Evolutionary conservation across 2,329 filamentous ascomycete genomes (phyloP).

Genomic region (Diaporthe ampelina): DNA sequence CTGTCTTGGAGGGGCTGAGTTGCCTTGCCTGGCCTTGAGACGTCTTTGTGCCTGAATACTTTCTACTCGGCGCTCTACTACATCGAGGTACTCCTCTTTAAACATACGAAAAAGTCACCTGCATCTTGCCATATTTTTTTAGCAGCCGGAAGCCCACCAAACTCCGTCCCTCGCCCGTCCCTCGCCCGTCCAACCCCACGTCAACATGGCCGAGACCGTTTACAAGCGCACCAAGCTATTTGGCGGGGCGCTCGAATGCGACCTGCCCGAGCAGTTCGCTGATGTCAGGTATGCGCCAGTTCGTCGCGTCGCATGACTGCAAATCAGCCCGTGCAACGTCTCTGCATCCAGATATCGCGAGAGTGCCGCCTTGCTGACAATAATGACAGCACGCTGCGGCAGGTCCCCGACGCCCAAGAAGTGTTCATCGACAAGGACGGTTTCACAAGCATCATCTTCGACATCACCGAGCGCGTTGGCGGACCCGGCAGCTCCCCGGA

Average conservation of each 20-base stretch:
- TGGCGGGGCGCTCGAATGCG: conserved; percentile 78
- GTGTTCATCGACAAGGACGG: conserved; percentile 88
- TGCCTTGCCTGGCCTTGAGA: conserved; percentile 12
- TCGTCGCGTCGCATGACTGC: conserved; percentile 1
- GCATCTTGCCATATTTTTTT: neutral
- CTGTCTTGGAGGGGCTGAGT: conserved; percentile 36
- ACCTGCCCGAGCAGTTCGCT: conserved; percentile 76
- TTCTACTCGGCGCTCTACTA: neutral
- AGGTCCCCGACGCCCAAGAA: conserved; percentile 91
- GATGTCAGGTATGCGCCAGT: conserved; percentile 76
- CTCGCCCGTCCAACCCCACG: neutral
- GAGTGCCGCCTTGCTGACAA: conserved; percentile 3
- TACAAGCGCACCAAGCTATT: conserved; percentile 75
- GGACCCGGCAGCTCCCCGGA: conserved; percentile 65
- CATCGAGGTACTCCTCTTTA: neutral
- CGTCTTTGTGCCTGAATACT: neutral
- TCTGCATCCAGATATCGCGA: neutral
- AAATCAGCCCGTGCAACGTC: neutral
- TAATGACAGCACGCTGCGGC: conserved; percentile 72
- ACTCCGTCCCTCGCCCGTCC: neutral
- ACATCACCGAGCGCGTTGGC: conserved; percentile 87
- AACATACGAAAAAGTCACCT: neutral
- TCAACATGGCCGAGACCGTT: conserved; percentile 58
- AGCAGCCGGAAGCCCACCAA: no score
- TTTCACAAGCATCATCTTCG: conserved; percentile 89